These are phyloP conservation scores for Suaeda aralocaspica DNA, from an alignment of 148 eudicot genomes.

Conservation along the genomic window DNA sequence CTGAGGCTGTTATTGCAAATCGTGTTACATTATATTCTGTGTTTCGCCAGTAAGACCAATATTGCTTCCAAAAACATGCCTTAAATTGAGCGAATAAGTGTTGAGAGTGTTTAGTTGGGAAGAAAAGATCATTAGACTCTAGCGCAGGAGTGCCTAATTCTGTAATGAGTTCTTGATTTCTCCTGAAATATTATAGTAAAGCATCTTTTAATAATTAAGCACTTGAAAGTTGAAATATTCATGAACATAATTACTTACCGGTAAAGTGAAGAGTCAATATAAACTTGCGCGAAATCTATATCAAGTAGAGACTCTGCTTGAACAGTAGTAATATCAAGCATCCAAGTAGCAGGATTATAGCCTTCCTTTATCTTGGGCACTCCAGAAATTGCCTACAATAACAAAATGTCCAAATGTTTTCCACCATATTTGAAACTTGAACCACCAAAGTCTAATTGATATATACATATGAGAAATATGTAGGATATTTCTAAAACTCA, in stretches of 20 bases:
- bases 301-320: conserved; percentile 35
- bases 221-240: no score
- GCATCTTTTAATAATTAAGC: no score
- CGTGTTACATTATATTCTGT: conserved; percentile 43
- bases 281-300: conserved; percentile 34
- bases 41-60: conserved; percentile 56
- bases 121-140: conserved; percentile 31
- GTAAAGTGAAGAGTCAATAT: conserved; percentile 32
- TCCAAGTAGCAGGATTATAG: conserved; percentile 61
- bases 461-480: no score
- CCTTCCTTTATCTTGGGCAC: conserved; percentile 41
- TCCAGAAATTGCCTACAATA: conserved; percentile 33
- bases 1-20: conserved; percentile 21
- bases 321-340: conserved; percentile 40
- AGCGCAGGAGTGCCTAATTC: conserved; percentile 29
- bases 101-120: conserved; percentile 41
- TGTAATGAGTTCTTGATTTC: conserved; percentile 24
- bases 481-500: no score
- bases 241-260: conserved; percentile 28
- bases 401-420: no score
- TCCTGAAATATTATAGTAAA: conserved; percentile 22
- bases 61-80: conserved; percentile 62
- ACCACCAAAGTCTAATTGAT: no score
- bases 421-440: no score
- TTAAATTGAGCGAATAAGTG: conserved; percentile 32